phyloP scores from a whole-genome alignment of 106 monocot genomes.

The Cymbidium sinense region DNA sequence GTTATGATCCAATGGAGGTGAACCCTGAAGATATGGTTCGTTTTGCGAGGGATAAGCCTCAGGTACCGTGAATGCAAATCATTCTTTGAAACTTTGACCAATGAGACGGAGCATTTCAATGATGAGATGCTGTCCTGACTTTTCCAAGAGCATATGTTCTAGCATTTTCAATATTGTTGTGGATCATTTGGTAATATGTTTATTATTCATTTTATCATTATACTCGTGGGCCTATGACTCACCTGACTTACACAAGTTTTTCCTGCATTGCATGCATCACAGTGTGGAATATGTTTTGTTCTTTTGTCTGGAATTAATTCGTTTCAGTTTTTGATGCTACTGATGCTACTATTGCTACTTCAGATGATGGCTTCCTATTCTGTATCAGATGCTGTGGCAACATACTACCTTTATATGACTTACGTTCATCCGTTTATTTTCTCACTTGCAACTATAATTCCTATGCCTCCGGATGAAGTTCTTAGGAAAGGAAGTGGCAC shows the following conservation, averaged over 20 bases:
- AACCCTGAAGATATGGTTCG: constrained; percentile 99
- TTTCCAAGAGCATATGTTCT: background rate
- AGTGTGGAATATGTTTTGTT: background rate
- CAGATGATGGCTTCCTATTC: constrained; percentile 99
- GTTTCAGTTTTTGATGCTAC: constrained; percentile 6
- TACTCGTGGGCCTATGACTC: background rate
- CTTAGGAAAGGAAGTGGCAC: constrained; percentile 97
- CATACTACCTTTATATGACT: constrained; percentile 96
- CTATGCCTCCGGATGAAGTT: constrained; percentile 98
- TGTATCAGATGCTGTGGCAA: constrained; percentile 98
- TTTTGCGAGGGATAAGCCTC: constrained; percentile 91
- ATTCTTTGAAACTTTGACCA: background rate
- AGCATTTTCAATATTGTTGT: background rate
- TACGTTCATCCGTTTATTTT: constrained; percentile 99
- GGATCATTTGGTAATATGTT: background rate
- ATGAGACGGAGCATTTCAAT: background rate
- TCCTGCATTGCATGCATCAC: background rate
- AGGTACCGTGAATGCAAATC: constrained; percentile 35
- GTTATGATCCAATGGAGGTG: constrained; percentile 94
- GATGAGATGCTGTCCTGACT: background rate
- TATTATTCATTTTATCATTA: background rate
- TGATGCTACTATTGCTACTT: constrained; percentile 10
- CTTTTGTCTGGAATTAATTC: background rate
- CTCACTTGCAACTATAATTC: constrained; percentile 98
- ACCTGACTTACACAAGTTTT: background rate